phyloP scores from a whole-genome alignment of 31 red algal species.

The Odonthalia washingtoniensis region DNA sequence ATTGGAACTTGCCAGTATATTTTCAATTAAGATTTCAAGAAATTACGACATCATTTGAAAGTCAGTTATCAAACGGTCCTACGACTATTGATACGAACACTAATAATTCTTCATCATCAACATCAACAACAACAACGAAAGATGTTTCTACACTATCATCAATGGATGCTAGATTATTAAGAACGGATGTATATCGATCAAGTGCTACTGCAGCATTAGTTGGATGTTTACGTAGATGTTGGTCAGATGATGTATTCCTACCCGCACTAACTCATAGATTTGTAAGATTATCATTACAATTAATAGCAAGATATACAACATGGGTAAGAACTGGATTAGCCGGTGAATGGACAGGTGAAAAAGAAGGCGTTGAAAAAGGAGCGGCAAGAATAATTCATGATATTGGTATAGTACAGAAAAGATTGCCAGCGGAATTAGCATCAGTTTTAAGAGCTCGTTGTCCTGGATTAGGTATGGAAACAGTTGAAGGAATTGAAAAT shows the following conservation, averaged over 20 bases:
- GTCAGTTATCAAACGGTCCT: conserved; percentile 46
- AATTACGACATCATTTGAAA: conserved; percentile 63
- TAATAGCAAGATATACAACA: conserved; percentile 69
- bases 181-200: conserved; percentile 70
- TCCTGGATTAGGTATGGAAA: conserved; percentile 5
- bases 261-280: conserved; percentile 72
- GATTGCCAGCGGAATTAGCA: conserved; percentile 64
- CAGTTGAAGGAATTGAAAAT: conserved; percentile 42
- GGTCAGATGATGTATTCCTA: conserved; percentile 75
- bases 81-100: too few relatives aligned
- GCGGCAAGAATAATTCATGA: conserved; percentile 64
- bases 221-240: conserved; percentile 53
- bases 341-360: conserved; percentile 69
- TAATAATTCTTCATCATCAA: not conserved
- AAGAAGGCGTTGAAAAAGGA: conserved; percentile 53
- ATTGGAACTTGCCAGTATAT: conserved; percentile 87
- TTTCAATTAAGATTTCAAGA: conserved; percentile 90
- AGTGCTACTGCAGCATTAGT: conserved; percentile 58
- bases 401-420: conserved; percentile 54
- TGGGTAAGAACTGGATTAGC: conserved; percentile 76
- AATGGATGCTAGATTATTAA: conserved; percentile 1
- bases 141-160: too few relatives aligned
- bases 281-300: conserved; percentile 69
- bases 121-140: not conserved
- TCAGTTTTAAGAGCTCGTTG: conserved; percentile 49